Percentiles rank a stretch among this genome's conserved stretches.
Conservation (phyloP, 805 yeast genomes). For the Starmerella roubikii region DNA sequence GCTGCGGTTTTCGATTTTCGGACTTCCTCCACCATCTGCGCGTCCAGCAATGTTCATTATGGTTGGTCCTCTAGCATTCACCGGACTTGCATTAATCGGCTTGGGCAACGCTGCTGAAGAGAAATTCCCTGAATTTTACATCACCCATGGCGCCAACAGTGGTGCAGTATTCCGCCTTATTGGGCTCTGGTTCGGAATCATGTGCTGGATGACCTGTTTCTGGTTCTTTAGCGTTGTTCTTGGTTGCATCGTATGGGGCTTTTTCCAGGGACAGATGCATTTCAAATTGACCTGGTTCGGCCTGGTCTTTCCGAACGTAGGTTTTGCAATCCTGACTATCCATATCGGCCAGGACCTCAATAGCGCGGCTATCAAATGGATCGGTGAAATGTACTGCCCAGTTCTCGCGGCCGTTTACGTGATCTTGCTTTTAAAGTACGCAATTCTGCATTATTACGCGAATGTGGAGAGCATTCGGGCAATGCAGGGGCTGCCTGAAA, state of each 20-base stretch:
- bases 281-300: constrained; percentile 5
- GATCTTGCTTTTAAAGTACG: no score
- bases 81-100: not conserved
- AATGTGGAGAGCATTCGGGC: no score
- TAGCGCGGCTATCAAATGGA: no score
- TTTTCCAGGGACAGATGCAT: not conserved
- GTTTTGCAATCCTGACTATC: constrained; percentile 3
- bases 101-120: not conserved
- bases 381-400: no score
- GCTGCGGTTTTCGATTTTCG: not conserved
- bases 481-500: no score
- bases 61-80: constrained; percentile 5
- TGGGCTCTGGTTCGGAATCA: not conserved
- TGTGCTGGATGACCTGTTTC: constrained; percentile 3
- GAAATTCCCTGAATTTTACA: not conserved
- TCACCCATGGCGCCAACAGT: not conserved
- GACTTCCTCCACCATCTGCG: not conserved
- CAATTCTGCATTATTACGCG: no score
- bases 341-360: not conserved
- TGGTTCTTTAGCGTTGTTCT: constrained; percentile 1
- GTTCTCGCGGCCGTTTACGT: no score
- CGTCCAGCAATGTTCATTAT: constrained; percentile 5
- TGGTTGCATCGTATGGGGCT: not conserved
- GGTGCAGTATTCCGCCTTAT: not conserved
- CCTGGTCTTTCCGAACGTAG: constrained; percentile 4